These are phyloP conservation scores for Orbilia blumenaviensis DNA, from an alignment of 2,329 filamentous ascomycete species.

Conservation along the genomic window DNA sequence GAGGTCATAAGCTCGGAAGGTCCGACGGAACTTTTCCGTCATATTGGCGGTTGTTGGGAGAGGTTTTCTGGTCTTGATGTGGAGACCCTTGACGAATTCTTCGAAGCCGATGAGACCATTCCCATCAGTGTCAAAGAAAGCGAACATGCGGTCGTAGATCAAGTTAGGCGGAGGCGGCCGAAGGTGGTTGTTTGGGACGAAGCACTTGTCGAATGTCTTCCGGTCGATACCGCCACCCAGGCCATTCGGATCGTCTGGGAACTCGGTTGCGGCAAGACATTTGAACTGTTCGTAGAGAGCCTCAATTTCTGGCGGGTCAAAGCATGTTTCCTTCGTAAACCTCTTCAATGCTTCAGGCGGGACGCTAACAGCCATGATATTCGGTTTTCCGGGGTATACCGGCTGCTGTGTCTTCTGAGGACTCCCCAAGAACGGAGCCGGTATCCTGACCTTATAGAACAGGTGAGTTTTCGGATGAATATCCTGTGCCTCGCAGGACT, in stretches of 20 bases:
- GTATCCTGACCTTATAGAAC: constrained; percentile 94
- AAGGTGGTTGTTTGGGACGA: constrained; percentile 84
- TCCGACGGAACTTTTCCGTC: constrained; percentile 74
- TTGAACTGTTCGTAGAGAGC: constrained; percentile 97
- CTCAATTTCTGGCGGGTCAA: constrained; percentile 87
- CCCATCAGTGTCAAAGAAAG: constrained; percentile 90
- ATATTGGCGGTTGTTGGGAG: constrained; percentile 69
- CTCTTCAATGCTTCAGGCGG: constrained; percentile 73
- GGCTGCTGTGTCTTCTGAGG: constrained; percentile 81
- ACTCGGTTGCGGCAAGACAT: constrained; percentile 87
- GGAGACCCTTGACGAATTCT: constrained; percentile 86
- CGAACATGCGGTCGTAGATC: constrained; percentile 95
- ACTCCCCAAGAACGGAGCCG: constrained; percentile 80
- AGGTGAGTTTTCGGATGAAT: constrained; percentile 90
- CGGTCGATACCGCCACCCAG: constrained; percentile 86
- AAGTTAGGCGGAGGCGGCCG: constrained; percentile 82
- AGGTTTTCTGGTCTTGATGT: constrained; percentile 69
- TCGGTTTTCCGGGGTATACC: constrained; percentile 88
- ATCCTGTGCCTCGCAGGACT: constrained; percentile 78
- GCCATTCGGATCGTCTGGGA: constrained; percentile 79
- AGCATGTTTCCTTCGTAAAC: constrained; percentile 72
- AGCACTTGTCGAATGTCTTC: constrained; percentile 88
- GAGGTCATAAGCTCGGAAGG: constrained; percentile 90
- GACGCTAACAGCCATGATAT: constrained; percentile 74
- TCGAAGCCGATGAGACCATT: constrained; percentile 91